Evolutionary conservation across 129 eudicot species (phyloP), one percentile per base, ranked within the genome.

Genomic region (Chrysanthemum lavandulifolium): DNA sequence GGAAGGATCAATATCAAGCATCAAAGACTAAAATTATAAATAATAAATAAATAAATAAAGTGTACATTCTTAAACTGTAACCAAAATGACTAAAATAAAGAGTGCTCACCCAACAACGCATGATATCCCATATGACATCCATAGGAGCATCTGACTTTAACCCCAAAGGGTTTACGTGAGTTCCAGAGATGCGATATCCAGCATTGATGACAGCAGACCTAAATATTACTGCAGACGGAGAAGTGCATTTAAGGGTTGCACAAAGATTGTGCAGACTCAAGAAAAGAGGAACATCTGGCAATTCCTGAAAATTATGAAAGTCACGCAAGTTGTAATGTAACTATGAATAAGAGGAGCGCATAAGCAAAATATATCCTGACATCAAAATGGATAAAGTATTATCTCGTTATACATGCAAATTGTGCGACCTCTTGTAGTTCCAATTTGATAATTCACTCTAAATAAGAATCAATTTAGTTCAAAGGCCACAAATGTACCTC

Each of bases 121-220:
- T 95, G 53, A 95, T 95, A 67, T 95, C 99, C 99, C 97, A 91
- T 36, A 95, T 90, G 27, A 95, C 99, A 84, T 84, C 81, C 97
- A 95, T 90, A 25, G 96, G 97, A 65, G 99, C 99, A 79, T 95
- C 91, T 6, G 97, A 84, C 73, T 95, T 95, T 78, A 95, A 73
- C 69, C 96, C 99, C 36, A 95, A 66, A 0, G 97, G 99, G 50
- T 87, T 86, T 12, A 84, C 96, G 73, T 91, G 97, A 72, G 89
- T 91, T 66, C 97, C 96, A 9, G 97, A 95, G 50, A 91, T 95
- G 73, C 92, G 96, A 80, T 95, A 95, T 60, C 97, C 97, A 1
- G 96, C 99, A 80, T 95, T 88, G 61, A 95, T 85, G 19, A 95
- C 95, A 19, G 99, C 96, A 43, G 96, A 95, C 43, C 96, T 86